Evolutionary conservation across 768 basidiomycete genomes (phyloP).

Genomic region (Favolaschia claudopus): DNA sequence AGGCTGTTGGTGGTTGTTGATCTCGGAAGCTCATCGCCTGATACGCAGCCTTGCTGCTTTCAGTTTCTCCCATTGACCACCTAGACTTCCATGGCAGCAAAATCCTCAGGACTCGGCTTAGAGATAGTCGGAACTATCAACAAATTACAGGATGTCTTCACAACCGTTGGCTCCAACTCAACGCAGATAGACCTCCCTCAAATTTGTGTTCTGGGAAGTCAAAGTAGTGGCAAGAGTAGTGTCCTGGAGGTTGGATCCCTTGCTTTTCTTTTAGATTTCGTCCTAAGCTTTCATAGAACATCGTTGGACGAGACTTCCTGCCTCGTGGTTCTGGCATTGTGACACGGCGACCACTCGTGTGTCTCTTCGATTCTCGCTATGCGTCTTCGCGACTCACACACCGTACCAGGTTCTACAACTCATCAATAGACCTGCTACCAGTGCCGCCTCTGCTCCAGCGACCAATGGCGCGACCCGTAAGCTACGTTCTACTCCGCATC

Average conservation of each 20-base stretch:
- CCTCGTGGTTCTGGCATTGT: constrained; percentile 99
- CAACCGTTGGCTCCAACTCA: constrained; percentile 80
- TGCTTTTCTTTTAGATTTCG: neutral
- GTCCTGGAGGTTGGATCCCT: constrained; percentile 74
- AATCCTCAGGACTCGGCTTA: constrained; percentile 73
- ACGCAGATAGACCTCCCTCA: constrained; percentile 89
- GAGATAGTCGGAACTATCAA: constrained; percentile 86
- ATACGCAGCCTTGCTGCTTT: constrained; percentile 20
- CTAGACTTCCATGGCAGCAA: constrained; percentile 55
- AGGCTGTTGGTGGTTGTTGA: constrained; percentile 7
- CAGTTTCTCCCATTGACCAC: constrained; percentile 31
- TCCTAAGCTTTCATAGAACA: constrained; percentile 67
- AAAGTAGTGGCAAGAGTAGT: constrained; percentile 94
- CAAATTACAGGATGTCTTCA: constrained; percentile 92
- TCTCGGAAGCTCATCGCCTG: constrained; percentile 13
- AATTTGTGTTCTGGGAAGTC: constrained; percentile 90
- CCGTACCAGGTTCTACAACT: constrained; percentile 84
- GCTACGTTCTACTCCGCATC: constrained; percentile 5
- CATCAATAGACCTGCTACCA: constrained; percentile 78
- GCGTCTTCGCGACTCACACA: constrained; percentile 7
- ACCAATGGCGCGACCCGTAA: constrained; percentile 47
- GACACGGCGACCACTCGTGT: constrained; percentile 92
- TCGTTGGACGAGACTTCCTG: constrained; percentile 97
- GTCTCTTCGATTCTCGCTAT: constrained; percentile 27
- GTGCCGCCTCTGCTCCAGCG: constrained; percentile 36